Percentiles rank a stretch among this genome's conserved stretches.
These are phyloP conservation scores for Aspergillus sp. DNA, from an alignment of 2,329 filamentous ascomycete genomes.

Conservation along the genomic window DNA sequence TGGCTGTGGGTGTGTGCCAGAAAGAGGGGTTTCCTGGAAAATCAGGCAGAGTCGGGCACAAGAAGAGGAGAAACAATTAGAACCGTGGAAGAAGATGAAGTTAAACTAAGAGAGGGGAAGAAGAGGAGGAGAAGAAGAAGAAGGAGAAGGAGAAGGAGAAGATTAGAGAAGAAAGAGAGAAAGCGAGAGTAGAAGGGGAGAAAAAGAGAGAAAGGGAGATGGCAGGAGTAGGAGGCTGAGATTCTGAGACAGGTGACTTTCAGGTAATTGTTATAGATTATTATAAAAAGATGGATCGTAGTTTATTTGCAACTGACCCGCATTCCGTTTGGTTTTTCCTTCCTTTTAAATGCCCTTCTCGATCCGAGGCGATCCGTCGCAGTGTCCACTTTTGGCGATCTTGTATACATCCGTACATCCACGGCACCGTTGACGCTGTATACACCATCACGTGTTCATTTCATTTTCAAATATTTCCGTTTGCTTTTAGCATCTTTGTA, in stretches of 20 bases:
- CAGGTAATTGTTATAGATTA: no score
- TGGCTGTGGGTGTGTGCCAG: background rate
- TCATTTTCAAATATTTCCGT: no score
- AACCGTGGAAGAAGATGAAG: constrained; percentile 1
- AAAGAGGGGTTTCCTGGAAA: constrained; percentile 4
- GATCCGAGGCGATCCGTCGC: background rate
- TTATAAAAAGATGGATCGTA: no score
- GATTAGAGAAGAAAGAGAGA: background rate
- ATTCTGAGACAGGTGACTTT: no score
- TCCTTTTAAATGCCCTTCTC: background rate
- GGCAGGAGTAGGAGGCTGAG: no score
- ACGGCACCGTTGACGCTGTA: no score
- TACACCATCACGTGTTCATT: no score
- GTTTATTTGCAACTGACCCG: no score
- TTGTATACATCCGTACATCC: background rate
- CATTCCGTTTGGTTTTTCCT: background rate
- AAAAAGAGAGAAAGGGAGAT: background rate
- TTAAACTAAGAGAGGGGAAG: constrained; percentile 2
- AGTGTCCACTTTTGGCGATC: background rate
- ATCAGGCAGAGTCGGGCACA: constrained; percentile 14
- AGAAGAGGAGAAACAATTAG: constrained; percentile 1
- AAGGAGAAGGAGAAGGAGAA: background rate
- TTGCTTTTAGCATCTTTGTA: no score
- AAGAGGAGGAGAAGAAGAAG: background rate
- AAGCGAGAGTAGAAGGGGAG: background rate